Evolutionary conservation across 148 eudicot species (phyloP).

Genomic region (Drosera capensis): DNA sequence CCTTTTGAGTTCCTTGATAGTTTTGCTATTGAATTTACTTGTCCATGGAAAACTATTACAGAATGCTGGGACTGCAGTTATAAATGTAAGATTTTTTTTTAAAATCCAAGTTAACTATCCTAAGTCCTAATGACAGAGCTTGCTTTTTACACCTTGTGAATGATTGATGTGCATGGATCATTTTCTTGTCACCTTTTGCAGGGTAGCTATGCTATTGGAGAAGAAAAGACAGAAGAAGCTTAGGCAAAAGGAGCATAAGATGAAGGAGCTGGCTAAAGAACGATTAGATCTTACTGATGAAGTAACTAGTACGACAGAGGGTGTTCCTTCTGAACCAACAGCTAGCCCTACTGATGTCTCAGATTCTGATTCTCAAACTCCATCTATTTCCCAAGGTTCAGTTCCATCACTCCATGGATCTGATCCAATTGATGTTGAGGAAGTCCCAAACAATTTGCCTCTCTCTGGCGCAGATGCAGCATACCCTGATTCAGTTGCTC

Average conservation of each 20-base stretch:
- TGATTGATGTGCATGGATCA: too few relatives aligned
- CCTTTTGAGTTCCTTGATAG: too few relatives aligned
- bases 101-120: too few relatives aligned
- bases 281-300: conserved; percentile 17
- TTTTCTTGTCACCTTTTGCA: conserved; percentile 7
- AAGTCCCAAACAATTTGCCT: conserved; percentile 15
- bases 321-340: conserved; percentile 20
- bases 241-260: conserved; percentile 70
- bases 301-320: conserved; percentile 13
- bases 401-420: conserved; percentile 17
- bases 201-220: conserved; percentile 62
- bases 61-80: too few relatives aligned
- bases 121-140: too few relatives aligned
- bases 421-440: conserved; percentile 19
- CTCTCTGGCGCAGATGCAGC: conserved; percentile 20
- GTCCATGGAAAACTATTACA: too few relatives aligned
- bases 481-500: conserved; percentile 15
- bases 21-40: too few relatives aligned
- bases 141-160: too few relatives aligned
- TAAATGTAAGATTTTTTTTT: too few relatives aligned
- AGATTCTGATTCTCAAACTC: conserved; percentile 23
- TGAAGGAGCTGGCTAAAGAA: conserved; percentile 36
- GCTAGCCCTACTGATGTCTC: conserved; percentile 20
- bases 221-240: conserved; percentile 68
- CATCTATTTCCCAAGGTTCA: conserved; percentile 7